Evolutionary conservation across 2,329 filamentous ascomycete genomes (phyloP), one percentile per base, ranked within the genome.

Genomic region (Amauroascus verrucosus): DNA sequence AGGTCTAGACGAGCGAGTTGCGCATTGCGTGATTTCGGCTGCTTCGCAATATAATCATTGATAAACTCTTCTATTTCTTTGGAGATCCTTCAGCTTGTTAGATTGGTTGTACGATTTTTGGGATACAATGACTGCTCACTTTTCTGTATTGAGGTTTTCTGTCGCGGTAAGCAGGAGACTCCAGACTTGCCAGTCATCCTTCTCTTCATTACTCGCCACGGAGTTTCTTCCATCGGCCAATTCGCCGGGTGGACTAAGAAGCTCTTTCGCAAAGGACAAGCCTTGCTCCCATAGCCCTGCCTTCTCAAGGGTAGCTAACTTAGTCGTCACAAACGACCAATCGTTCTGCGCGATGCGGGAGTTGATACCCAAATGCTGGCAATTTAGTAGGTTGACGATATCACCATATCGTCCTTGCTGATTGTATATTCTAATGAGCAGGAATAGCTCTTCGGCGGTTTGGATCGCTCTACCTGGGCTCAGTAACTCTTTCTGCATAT

Each of bases 171-270:
- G 57, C 48, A 75, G 61, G 11, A 73, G 60, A n/a, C 62, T 65
- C 74, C 74, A 76, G 16, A 74, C 66, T 41, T 63, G 65, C 69
- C 73, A 75, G 51, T 75, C 72, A 58, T 74, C 69, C 51, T 66
- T 65, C 60, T 70, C 69, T 53, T 67, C 65, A 2, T 67, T 56
- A 22, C 55, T 46, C 13, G 44, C 11, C 40, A 49, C 49, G 6
- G 58, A 54, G 8, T 64, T 64, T 14, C 57, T 58, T 30, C 64
- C 64, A 8, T 54, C 55, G 37, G 47, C 51, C 3, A 66, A 60
- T n/a, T 63, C 63, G 9, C 63, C 63, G 3, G 68, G 64, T 35
- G 67, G 63, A 6, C 64, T 60, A 51, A 75, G 63, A 16, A 74
- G 56, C 16, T 58, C 56, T 50, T 64, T 67, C 18, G 69, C 65